These are phyloP conservation scores for Rhodomyrtus psidioides DNA, from an alignment of 441 rosid species.

Conservation along the genomic window DNA sequence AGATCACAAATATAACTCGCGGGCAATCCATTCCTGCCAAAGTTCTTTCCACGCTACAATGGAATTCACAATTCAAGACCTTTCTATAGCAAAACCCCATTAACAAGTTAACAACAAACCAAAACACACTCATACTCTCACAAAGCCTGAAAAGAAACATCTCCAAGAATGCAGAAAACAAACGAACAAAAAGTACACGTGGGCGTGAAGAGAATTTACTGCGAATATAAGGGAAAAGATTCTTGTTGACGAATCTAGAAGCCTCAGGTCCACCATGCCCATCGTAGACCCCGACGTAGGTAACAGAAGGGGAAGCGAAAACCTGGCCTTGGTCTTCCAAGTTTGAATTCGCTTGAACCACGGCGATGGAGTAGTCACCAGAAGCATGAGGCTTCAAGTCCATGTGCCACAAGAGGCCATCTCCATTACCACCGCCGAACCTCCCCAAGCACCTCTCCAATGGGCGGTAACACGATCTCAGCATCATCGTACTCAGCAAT, in stretches of 20 bases:
- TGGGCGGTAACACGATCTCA: conserved; percentile 52
- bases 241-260: conserved; percentile 70
- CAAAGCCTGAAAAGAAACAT: background rate
- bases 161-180: background rate
- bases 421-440: conserved; percentile 36
- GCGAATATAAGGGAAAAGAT: conserved; percentile 67
- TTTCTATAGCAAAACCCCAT: background rate
- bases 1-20: background rate
- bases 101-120: background rate
- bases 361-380: conserved; percentile 89
- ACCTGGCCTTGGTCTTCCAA: conserved; percentile 90
- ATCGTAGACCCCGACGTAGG: conserved; percentile 82
- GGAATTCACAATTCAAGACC: background rate
- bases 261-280: conserved; percentile 98
- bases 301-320: conserved; percentile 54
- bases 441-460: conserved; percentile 59
- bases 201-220: conserved; percentile 23
- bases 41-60: background rate
- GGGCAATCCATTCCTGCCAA: background rate
- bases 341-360: conserved; percentile 69
- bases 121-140: background rate
- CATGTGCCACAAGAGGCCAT: conserved; percentile 65
- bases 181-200: background rate
- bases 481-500: conserved; percentile 23
- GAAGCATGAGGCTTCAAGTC: conserved; percentile 67